Percentiles rank a stretch among this genome's conserved stretches.
Evolutionary conservation across 306 rosid species (phyloP).

Genomic region (Lupinus albus): DNA sequence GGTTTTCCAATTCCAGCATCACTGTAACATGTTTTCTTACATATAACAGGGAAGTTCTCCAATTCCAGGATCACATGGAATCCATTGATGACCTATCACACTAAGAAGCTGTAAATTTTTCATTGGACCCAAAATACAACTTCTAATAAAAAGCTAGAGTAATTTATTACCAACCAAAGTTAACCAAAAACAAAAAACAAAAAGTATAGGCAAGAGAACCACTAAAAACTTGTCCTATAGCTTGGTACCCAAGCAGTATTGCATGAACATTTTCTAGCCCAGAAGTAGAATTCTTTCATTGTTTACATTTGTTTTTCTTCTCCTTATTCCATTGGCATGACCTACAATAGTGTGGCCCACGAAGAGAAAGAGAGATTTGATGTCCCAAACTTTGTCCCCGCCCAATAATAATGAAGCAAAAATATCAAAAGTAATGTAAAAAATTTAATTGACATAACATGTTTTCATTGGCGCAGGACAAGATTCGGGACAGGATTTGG

Average conservation of each 20-base stretch:
- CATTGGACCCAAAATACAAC: constrained; percentile 46
- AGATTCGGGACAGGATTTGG: no score
- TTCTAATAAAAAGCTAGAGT: constrained; percentile 40
- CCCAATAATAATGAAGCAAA: no score
- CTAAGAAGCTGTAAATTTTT: constrained; percentile 40
- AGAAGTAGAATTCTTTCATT: constrained; percentile 38
- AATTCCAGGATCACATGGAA: not conserved
- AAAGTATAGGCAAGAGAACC: constrained; percentile 45
- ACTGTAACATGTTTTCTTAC: no score
- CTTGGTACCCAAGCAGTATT: constrained; percentile 44
- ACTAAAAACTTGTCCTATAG: constrained; percentile 51
- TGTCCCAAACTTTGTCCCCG: no score
- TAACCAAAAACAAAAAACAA: constrained; percentile 25
- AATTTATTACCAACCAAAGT: constrained; percentile 30
- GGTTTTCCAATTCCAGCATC: no score
- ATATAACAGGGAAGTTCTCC: not conserved
- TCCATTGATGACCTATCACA: constrained; percentile 3
- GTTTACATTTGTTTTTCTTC: constrained; percentile 40
- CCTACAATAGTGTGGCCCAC: constrained; percentile 57
- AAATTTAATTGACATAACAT: no score
- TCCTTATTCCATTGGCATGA: constrained; percentile 40
- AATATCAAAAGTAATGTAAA: no score
- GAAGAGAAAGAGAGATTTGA: no score
- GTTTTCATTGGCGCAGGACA: no score
- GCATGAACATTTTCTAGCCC: no score